Evolutionary conservation across 169 alveolate genomes (phyloP), one percentile per base, ranked within the genome.

Genomic region (Plasmodium malariae): DNA sequence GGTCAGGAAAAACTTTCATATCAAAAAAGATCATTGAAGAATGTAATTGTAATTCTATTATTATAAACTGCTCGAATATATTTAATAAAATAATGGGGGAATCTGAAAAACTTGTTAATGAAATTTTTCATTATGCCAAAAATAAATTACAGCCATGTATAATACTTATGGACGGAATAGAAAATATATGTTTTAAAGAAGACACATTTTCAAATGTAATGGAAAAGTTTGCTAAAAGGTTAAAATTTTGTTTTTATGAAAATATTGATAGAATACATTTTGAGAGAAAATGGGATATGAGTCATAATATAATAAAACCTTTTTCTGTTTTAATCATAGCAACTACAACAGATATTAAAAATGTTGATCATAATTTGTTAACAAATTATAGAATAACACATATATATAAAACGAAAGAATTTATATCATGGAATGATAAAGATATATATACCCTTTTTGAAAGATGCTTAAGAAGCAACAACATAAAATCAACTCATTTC

Each of bases 51-150:
- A 78, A 67, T 69, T 63, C 80, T 51, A 21, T 78, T 34, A 51
- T 78, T 65, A 78, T 78, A 11, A 78, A 78, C 34, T 78, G 89
- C 37, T 54, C 89, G 3, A 67, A 62, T 9, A 69, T 78, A 57
- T 78, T 78, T 55, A 62, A 78, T 26, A 78, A 78, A 78, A n/a
- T 78, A 21, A 78, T 78, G 89, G 89, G 89, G 9, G 89, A 78
- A 26, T 78, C 89, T 17, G 89, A 78, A 78, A 78, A 78, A 63
- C 28, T 62, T n/a, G 14, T 78, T 9, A 78, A 78, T 19, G 80
- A 78, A 24, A 26, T 78, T 28, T 78, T 78, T 65, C 69, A 63
- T 14, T 63, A 45, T 34, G 76, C 80, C 26, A 68, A 54, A 78
- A 68, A 40, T 17, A 78, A 68, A 54, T 51, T 78, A 78, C 69